phyloP scores from a whole-genome alignment of 352 stramenopile genomes.

The Aphanomyces euteiches region DNA sequence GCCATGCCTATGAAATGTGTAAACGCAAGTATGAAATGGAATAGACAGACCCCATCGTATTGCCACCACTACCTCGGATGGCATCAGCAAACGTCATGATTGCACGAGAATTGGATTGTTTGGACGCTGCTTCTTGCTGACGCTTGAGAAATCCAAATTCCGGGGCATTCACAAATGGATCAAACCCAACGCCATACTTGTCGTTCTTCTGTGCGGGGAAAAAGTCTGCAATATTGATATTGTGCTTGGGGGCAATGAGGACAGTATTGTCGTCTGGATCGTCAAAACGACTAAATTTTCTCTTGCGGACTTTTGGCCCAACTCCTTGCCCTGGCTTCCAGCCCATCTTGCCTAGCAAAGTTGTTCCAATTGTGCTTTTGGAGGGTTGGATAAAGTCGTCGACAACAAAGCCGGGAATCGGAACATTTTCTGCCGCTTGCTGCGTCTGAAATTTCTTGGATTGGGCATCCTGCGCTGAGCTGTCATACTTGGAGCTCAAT shows the following conservation, averaged over 20 bases:
- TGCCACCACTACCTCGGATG: conserved; percentile 41
- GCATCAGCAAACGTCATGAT: conserved; percentile 74
- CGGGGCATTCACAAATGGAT: conserved; percentile 66
- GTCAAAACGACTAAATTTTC: conserved; percentile 40
- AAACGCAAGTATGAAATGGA: neutral
- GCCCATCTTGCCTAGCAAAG: conserved; percentile 81
- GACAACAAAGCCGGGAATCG: conserved; percentile 47
- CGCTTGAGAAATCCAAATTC: conserved; percentile 48
- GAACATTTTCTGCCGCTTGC: conserved; percentile 26
- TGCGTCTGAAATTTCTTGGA: conserved; percentile 30
- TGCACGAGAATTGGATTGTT: conserved; percentile 39
- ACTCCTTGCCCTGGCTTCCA: conserved; percentile 90
- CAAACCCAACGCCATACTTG: conserved; percentile 71
- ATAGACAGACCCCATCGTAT: conserved; percentile 36
- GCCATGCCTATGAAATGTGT: conserved; percentile 39
- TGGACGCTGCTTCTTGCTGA: conserved; percentile 45
- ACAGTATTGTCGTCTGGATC: conserved; percentile 41
- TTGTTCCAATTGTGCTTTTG: conserved; percentile 76
- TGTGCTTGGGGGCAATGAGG: conserved; percentile 55
- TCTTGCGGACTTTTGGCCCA: conserved; percentile 55
- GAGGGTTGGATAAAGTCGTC: conserved; percentile 70
- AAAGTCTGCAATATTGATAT: conserved; percentile 42
- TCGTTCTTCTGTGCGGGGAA: conserved; percentile 74
- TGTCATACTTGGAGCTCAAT: conserved; percentile 63
- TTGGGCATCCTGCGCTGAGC: conserved; percentile 42